Base-by-base conservation (phyloP, 2,329 filamentous ascomycete genomes). In the Podosphaera aphanis region DNA sequence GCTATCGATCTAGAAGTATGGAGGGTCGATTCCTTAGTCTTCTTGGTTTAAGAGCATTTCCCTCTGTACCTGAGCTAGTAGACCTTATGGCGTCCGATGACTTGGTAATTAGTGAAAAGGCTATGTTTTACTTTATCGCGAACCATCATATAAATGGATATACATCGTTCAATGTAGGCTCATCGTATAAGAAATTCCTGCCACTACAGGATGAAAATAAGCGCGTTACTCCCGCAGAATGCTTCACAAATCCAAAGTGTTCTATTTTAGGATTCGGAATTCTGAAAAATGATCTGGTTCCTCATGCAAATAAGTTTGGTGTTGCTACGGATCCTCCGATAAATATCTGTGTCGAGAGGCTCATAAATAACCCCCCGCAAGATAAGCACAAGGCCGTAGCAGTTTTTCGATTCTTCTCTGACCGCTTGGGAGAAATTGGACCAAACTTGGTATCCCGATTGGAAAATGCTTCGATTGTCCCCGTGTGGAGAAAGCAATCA, bases 311-410 rank as follows among this genome's bases (percentile, higher is more conserved):
- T 39, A 88, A 90, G 63, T 85, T 98, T 55, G 86, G 85, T 1
- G 85, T 98, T 4, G 71, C 72, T n/a, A 64, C 71, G 45, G 78
- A 98, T 59, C 90, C 92, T 0, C 74, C 77, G 0, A 80, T 95
- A 49, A 66, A 68, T 1, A 73, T 79, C 21, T 93, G 85, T 56
- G 73, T 92, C 11, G 76, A 79, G 36, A 71, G 74, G 21, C 65
- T 98, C 36, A 64, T 88, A 23, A 69, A 71, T 25, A 73, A 70
- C 2, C 85, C 86, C 27, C 88, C 90, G 1, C 67, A 68, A 47
- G 77, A 71, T 35, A 68, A 70, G 19, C 62, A 65, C 6, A 73
- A 79, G 48, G 90, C 88, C 0, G 69, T 73, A 36, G 68, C 70
- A 2, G 60, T 92, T 5, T 98, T 94, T 56, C 70, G 73, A 37